Evolutionary conservation across 306 rosid genomes (phyloP).

Genomic region (Dicorynia guianensis): DNA sequence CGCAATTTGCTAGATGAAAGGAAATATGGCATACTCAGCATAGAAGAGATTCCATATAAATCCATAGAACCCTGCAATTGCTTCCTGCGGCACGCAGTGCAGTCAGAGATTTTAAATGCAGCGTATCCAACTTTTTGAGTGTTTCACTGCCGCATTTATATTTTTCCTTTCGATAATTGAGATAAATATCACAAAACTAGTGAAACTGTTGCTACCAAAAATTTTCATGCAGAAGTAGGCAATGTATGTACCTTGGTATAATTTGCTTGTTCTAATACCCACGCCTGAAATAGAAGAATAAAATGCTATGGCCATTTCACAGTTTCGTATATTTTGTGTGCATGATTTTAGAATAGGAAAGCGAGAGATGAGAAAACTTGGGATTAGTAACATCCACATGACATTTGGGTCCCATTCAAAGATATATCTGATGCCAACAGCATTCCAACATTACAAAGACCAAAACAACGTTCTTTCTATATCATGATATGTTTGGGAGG

Average conservation of each 20-base stretch:
- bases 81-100: constrained; percentile 75
- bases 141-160: not conserved
- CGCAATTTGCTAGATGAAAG: constrained; percentile 65
- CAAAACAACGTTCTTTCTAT: not conserved
- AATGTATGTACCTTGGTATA: constrained; percentile 73
- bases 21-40: constrained; percentile 87
- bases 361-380: not conserved
- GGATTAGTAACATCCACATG: constrained; percentile 4
- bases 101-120: constrained; percentile 38
- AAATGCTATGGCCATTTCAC: constrained; percentile 28
- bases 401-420: not conserved
- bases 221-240: constrained; percentile 27
- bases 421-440: not conserved
- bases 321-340: constrained; percentile 15
- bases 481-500: not conserved
- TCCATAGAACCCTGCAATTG: constrained; percentile 78
- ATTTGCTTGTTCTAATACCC: constrained; percentile 79
- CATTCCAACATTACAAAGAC: too few relatives aligned
- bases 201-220: constrained; percentile 12
- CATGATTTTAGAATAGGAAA: not conserved
- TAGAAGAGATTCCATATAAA: constrained; percentile 96
- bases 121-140: constrained; percentile 22
- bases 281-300: constrained; percentile 56
- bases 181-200: constrained; percentile 5
- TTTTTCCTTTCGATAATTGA: not conserved